phyloP scores from a whole-genome alignment of 805 yeast genomes.

The Sugiyamaella americana region DNA sequence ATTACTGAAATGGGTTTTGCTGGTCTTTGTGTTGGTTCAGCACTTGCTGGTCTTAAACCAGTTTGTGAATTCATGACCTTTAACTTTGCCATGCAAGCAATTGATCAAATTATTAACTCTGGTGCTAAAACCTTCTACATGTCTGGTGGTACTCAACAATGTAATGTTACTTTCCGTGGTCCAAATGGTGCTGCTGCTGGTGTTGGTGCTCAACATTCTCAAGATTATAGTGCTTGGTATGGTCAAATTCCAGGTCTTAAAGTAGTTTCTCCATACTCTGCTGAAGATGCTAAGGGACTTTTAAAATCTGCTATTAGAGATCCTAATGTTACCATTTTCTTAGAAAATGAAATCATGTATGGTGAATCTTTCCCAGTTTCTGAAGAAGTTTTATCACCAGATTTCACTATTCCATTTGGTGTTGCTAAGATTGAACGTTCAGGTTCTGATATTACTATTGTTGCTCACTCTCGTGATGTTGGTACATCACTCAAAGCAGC shows the following conservation, averaged over 20 bases:
- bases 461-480: conserved; percentile 90
- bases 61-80: conserved; percentile 98
- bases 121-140: conserved; percentile 98
- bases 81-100: conserved; percentile 99
- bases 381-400: conserved; percentile 83
- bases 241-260: conserved; percentile 97
- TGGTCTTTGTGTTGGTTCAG: conserved; percentile 91
- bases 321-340: conserved; percentile 94
- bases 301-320: conserved; percentile 95
- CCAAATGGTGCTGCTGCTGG: conserved; percentile 99
- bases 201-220: conserved; percentile 99
- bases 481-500: conserved; percentile 86
- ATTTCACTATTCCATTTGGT: conserved; percentile 88
- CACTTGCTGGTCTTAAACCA: conserved; percentile 94
- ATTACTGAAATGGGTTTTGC: conserved; percentile 99
- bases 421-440: conserved; percentile 91
- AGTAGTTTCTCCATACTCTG: conserved; percentile 90
- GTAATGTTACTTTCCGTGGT: conserved; percentile 97
- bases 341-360: conserved; percentile 93
- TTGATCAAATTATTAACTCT: conserved; percentile 96
- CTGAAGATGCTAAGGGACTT: conserved; percentile 95
- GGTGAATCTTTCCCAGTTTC: conserved; percentile 86
- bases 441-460: conserved; percentile 86
- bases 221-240: conserved; percentile 96
- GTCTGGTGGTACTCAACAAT: conserved; percentile 98